Evolutionary conservation across 1,284 basidiomycete species (phyloP).

Genomic region (Xanthoconium separans): DNA sequence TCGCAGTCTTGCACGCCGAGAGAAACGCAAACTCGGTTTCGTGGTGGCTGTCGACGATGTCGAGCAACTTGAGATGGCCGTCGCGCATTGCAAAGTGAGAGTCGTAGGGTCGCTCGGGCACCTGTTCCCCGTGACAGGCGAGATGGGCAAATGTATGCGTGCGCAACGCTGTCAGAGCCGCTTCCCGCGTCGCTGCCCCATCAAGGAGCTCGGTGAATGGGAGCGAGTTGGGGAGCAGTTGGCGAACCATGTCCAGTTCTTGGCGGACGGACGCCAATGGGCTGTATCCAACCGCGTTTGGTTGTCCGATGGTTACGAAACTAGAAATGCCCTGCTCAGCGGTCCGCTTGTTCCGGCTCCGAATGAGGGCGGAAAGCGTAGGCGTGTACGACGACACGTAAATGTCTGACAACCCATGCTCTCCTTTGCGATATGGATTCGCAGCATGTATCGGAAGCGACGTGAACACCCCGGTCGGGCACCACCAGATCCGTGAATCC

Average conservation of each 20-base stretch:
- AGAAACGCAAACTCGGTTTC: conserved; percentile 26
- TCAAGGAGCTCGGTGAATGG: conserved; percentile 12
- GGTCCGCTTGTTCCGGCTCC: conserved; percentile 8
- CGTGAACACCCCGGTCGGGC: conserved; percentile 35
- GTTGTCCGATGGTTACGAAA: conserved; percentile 20
- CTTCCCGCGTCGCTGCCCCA: conserved; percentile 5
- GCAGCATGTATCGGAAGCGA: conserved; percentile 41
- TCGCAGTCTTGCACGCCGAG: conserved; percentile 27
- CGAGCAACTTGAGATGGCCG: conserved; percentile 17
- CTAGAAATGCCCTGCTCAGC: neutral
- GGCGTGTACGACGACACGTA: conserved; percentile 39
- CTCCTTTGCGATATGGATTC: conserved; percentile 15
- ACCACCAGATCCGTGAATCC: conserved; percentile 44
- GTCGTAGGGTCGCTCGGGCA: conserved; percentile 4
- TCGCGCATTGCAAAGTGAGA: conserved; percentile 23
- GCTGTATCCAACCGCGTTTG: conserved; percentile 1
- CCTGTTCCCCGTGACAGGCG: conserved; percentile 22
- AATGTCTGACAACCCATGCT: conserved; percentile 24
- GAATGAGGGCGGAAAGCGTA: conserved; percentile 34
- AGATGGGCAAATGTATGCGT: conserved; percentile 18
- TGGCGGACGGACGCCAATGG: conserved; percentile 5
- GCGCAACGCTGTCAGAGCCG: conserved; percentile 10
- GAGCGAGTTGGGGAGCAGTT: conserved; percentile 11
- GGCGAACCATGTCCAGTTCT: conserved; percentile 13
- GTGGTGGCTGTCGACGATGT: conserved; percentile 32